A percentile compares a stretch with the other conserved stretches of the same genome.
These are phyloP conservation scores for Rossbeevera mucosa DNA, from an alignment of 768 basidiomycete genomes.

Conservation along the genomic window DNA sequence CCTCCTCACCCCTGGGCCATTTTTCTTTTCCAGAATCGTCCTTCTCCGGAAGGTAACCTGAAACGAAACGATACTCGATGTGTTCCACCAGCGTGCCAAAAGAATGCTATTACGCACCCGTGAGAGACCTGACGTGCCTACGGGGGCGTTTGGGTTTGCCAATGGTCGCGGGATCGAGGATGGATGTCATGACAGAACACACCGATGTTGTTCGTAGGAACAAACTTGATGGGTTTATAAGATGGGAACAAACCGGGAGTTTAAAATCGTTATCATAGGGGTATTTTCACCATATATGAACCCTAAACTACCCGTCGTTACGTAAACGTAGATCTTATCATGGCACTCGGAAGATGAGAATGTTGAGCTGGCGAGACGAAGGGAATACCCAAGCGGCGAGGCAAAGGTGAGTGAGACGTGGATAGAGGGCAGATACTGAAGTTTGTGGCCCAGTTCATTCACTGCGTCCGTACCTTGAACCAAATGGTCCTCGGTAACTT, in stretches of 20 bases:
- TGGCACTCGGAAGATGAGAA: too few species aligned
- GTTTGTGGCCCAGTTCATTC: too few species aligned
- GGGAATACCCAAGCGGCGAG: too few species aligned
- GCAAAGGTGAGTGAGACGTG: too few species aligned
- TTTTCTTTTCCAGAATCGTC: constrained; percentile 75
- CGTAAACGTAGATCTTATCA: too few species aligned
- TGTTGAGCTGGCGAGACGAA: too few species aligned
- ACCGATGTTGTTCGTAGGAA: not conserved
- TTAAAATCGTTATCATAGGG: too few species aligned
- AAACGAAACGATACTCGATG: constrained; percentile 2
- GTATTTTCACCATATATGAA: too few species aligned
- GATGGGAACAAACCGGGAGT: too few species aligned
- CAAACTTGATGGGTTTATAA: not conserved
- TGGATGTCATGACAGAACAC: constrained; percentile 52
- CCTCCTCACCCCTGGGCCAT: constrained; percentile 81
- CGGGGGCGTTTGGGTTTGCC: constrained; percentile 52
- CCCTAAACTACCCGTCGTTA: too few species aligned
- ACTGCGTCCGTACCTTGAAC: constrained; percentile 38
- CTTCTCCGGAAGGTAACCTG: constrained; percentile 76
- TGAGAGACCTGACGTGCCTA: constrained; percentile 66
- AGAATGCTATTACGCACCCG: constrained; percentile 37
- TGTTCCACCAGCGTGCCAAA: not conserved
- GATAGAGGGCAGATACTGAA: too few species aligned
- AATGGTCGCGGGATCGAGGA: constrained; percentile 59
- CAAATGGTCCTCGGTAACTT: constrained; percentile 35